phyloP scores from a whole-genome alignment of 768 basidiomycete genomes.

The Suillus decipiens region DNA sequence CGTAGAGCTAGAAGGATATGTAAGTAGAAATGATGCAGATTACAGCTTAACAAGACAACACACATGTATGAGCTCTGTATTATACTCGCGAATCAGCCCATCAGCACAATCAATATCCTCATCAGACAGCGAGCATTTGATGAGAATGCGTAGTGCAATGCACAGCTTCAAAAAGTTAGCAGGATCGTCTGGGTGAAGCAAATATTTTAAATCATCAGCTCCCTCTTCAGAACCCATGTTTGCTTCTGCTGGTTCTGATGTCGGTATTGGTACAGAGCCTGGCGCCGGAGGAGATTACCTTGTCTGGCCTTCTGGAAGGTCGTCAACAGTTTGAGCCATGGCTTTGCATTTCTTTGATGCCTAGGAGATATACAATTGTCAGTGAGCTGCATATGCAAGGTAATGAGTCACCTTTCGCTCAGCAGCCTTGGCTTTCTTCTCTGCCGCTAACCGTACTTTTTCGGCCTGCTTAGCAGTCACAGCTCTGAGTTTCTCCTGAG shows the following conservation, averaged over 20 bases:
- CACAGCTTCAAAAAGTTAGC: neutral
- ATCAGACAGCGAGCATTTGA: neutral
- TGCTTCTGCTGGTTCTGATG: neutral
- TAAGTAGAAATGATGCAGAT: too few species aligned
- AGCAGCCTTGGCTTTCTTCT: conserved; percentile 1
- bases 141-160: neutral
- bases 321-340: neutral
- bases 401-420: neutral
- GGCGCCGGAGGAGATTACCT: neutral
- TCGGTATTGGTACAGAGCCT: too few species aligned
- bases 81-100: too few species aligned
- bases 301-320: neutral
- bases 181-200: neutral
- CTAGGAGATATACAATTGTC: too few species aligned
- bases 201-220: neutral
- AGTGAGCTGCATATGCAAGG: neutral
- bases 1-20: too few species aligned
- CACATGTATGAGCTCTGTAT: too few species aligned
- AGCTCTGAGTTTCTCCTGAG: neutral
- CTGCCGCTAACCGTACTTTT: neutral
- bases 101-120: neutral
- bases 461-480: neutral
- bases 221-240: too few species aligned
- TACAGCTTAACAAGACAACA: too few species aligned
- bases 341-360: neutral